Base-by-base conservation (phyloP, 345 rosid species). In the Psidium friedrichsthalianum region DNA sequence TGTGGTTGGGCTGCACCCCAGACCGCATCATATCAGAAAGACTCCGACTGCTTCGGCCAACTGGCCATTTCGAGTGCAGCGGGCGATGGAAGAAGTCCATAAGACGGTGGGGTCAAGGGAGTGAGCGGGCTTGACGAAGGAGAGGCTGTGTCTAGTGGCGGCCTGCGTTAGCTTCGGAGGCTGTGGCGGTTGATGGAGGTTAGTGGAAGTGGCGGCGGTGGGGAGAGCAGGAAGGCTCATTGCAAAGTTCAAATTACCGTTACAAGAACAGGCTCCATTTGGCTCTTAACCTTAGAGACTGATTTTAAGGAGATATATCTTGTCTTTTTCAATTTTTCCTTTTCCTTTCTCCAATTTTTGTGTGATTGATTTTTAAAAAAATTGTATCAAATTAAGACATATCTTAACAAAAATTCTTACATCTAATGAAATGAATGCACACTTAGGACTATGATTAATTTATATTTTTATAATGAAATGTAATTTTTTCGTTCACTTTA, bases 1-100 rank as follows among this genome's bases (percentile, higher is more conserved):
- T 85, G 85, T 94, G 93, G 86, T 96, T 94, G 49, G 96, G 98
- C 57, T 91, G 89, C 24, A 91, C 88, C 51, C 92, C 98, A 2
- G 91, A 83, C 27, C 88, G 85, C 84, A 92, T 90, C 98, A 96
- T 96, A 84, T 82, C 87, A 78, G 94, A 85, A 96, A 92, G 82
- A 87, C 92, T 18, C 74, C 64, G 20, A 90, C 91, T 14, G 99
- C 98, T 61, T 91, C 86, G 22, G 87, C 83, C 25, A 95, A 64
- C 13, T 84, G 92, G 84, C 99, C 95, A 29, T 83, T 86, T 85
- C 93, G 94, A 90, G 96, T 90, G 87, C 82, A 92, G 82, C 92
- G 93, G 82, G 95, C 89, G 82, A 95, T 92, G 64, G 96, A 93
- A 84, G 94, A 91, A 82, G 98, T 96, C 95, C 96, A 95, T 89